A percentile compares a stretch with the other conserved stretches of the same genome.
Conservation (phyloP, 208 protist genomes). For the Herpetomonas tarakana region DNA sequence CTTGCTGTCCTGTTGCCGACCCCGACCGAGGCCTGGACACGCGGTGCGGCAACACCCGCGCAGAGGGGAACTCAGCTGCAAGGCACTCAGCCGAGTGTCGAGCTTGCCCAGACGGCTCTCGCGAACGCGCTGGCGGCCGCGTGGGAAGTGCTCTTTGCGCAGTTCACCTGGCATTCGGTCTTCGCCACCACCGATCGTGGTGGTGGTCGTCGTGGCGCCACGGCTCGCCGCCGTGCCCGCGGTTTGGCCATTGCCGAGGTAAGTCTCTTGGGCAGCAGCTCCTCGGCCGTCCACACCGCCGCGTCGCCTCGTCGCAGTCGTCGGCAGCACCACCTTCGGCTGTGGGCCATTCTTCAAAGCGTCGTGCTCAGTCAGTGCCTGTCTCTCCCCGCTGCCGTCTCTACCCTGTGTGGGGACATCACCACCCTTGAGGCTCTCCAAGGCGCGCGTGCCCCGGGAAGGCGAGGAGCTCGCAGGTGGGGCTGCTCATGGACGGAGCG, state of each 20-base stretch:
- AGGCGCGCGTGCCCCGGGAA: slow-evolving; percentile 2
- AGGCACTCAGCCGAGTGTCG: too few relatives aligned
- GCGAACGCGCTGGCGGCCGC: not conserved
- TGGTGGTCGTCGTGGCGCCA: not conserved
- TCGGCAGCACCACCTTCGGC: not conserved
- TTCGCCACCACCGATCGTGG: slow-evolving; percentile 3
- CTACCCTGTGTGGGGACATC: slow-evolving; percentile 36
- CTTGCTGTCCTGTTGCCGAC: too few relatives aligned
- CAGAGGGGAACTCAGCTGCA: too few relatives aligned
- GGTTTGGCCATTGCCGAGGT: too few relatives aligned
- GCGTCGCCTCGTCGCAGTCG: too few relatives aligned
- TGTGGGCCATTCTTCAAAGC: not conserved
- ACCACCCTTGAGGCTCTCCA: slow-evolving; percentile 35
- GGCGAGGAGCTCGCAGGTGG: too few relatives aligned
- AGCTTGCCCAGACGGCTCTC: not conserved
- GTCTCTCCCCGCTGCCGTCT: not conserved
- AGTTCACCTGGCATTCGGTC: slow-evolving; percentile 7
- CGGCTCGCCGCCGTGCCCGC: too few relatives aligned
- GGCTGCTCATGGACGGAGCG: too few relatives aligned
- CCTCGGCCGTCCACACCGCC: too few relatives aligned
- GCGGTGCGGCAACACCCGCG: too few relatives aligned
- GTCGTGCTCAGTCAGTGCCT: not conserved
- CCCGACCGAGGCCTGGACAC: too few relatives aligned
- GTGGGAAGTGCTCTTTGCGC: slow-evolving; percentile 10
- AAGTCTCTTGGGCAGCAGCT: too few relatives aligned